phyloP scores from a whole-genome alignment of 176 grass and related monocot species.

The Lolium rigidum region DNA sequence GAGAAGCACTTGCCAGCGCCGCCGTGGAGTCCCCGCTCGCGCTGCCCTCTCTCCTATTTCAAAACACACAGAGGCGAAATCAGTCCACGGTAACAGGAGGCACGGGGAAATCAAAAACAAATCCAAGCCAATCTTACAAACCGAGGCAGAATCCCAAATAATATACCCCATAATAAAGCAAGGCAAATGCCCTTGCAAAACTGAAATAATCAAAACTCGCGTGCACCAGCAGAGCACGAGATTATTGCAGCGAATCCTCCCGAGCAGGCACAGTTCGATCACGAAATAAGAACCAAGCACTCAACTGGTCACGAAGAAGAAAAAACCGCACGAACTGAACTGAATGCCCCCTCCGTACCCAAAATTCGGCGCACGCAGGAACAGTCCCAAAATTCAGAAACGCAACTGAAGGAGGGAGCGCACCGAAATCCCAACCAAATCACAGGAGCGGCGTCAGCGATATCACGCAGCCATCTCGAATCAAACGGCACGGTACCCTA shows the following conservation, averaged over 20 bases:
- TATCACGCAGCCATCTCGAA: neutral
- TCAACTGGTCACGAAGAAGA: neutral
- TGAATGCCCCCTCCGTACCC: neutral
- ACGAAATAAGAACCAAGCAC: conserved; percentile 23
- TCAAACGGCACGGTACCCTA: neutral
- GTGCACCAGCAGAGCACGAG: conserved; percentile 5
- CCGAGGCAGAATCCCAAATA: neutral
- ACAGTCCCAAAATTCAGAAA: neutral
- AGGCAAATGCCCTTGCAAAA: neutral
- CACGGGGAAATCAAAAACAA: neutral
- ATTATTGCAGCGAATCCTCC: neutral
- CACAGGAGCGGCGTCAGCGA: neutral
- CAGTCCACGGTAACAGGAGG: neutral
- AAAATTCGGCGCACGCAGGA: neutral
- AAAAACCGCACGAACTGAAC: neutral
- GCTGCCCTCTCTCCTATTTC: neutral
- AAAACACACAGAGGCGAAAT: neutral
- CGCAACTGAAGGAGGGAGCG: neutral
- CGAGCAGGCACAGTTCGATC: conserved; percentile 16
- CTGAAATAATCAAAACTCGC: neutral
- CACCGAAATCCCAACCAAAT: neutral
- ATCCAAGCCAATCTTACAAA: neutral
- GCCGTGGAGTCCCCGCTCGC: neutral
- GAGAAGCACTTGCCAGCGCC: neutral
- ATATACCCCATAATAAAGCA: neutral